A percentile compares a stretch with the other conserved stretches of the same genome.
Conservation (phyloP, 257 asterid genomes). For the Nicotiana paniculata region DNA sequence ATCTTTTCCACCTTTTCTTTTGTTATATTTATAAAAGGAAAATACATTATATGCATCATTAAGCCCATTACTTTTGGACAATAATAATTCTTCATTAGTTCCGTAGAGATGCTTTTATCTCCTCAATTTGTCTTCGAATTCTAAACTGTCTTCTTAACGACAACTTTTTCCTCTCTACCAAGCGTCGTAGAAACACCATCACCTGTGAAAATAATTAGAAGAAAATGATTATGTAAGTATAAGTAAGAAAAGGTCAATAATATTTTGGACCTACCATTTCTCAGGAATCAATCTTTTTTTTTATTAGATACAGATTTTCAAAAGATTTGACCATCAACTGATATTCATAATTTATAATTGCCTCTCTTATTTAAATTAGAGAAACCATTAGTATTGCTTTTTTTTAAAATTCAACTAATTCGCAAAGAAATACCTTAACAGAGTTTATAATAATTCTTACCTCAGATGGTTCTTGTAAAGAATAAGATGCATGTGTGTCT, state of each 20-base stretch:
- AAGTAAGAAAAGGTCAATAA: too few relatives aligned
- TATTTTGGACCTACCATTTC: too few relatives aligned
- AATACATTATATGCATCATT: slow-evolving; percentile 21
- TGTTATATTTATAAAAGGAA: slow-evolving; percentile 13
- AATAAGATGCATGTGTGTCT: slow-evolving; percentile 77
- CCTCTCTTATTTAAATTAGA: background rate
- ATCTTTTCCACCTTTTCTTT: slow-evolving; percentile 5
- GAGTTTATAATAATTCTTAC: slow-evolving; percentile 15
- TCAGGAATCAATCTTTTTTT: too few relatives aligned
- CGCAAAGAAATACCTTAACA: too few relatives aligned
- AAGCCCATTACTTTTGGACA: slow-evolving; percentile 6
- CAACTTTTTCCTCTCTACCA: slow-evolving; percentile 60
- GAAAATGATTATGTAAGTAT: too few relatives aligned
- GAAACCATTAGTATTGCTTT: background rate
- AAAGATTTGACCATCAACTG: background rate
- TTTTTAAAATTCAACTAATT: background rate
- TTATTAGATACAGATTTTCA: too few relatives aligned
- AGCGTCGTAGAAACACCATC: slow-evolving; percentile 60
- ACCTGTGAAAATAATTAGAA: slow-evolving; percentile 36
- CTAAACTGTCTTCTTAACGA: slow-evolving; percentile 33
- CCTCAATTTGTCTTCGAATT: slow-evolving; percentile 43
- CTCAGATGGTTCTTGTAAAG: slow-evolving; percentile 89
- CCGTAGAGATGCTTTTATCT: slow-evolving; percentile 34
- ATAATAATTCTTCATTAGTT: slow-evolving; percentile 18
- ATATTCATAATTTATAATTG: background rate